Conservation (phyloP, 192 early-diverging fungal species). For the Paraglomus occultum region DNA sequence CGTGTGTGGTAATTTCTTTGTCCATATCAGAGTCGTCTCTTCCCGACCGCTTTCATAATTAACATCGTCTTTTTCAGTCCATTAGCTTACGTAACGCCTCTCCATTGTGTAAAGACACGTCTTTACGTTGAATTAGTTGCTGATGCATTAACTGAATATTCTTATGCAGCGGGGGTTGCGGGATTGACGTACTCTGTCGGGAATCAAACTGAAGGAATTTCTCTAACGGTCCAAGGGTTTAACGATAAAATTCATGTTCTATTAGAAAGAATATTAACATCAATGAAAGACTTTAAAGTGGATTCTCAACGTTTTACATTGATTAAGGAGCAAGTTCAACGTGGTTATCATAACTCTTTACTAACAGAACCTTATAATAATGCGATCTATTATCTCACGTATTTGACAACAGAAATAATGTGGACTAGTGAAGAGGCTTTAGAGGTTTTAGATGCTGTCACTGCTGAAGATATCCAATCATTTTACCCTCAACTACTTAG, state of each 20-base stretch:
- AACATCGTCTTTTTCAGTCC: neutral
- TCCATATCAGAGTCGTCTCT: too few species aligned
- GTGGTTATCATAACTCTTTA: conserved; percentile 62
- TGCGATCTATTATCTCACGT: conserved; percentile 58
- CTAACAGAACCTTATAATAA: conserved; percentile 70
- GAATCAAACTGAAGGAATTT: conserved; percentile 51
- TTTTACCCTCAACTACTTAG: conserved; percentile 67
- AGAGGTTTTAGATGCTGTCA: conserved; percentile 59
- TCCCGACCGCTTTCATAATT: too few species aligned
- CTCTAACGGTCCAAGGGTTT: conserved; percentile 70
- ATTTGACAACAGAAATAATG: conserved; percentile 61
- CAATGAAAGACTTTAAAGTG: conserved; percentile 56
- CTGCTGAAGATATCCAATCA: conserved; percentile 55
- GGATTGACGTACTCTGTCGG: conserved; percentile 56
- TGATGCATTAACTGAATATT: conserved; percentile 45
- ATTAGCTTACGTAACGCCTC: neutral
- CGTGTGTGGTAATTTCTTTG: neutral
- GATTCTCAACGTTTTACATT: conserved; percentile 63
- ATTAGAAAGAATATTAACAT: conserved; percentile 60
- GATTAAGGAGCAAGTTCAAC: conserved; percentile 67
- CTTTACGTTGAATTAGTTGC: conserved; percentile 37
- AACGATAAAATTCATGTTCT: conserved; percentile 76
- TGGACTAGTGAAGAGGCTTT: conserved; percentile 76
- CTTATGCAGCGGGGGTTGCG: conserved; percentile 49
- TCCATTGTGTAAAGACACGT: conserved; percentile 15